phyloP scores from a whole-genome alignment of 768 basidiomycete species.

The Dacryopinax primogenitus region DNA sequence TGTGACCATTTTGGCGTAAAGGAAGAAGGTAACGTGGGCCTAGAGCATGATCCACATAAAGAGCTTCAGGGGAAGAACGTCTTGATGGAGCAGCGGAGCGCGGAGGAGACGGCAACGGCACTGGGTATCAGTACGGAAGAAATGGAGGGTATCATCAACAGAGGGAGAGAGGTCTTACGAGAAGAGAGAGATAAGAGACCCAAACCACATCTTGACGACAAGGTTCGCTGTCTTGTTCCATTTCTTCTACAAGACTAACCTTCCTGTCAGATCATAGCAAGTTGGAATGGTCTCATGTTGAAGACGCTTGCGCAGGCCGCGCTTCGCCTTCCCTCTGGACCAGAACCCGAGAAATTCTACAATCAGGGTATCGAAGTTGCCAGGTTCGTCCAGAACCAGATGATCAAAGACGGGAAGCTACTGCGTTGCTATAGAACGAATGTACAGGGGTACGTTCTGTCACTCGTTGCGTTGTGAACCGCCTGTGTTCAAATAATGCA shows the following conservation, averaged over 20 bases:
- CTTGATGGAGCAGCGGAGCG: slow-evolving; percentile 16
- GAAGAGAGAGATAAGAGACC: slow-evolving; percentile 28
- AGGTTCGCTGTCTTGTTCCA: slow-evolving; percentile 16
- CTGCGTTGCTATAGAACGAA: slow-evolving; percentile 1
- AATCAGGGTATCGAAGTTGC: not conserved
- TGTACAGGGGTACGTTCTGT: not conserved
- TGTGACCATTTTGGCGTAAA: slow-evolving; percentile 28
- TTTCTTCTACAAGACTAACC: not conserved
- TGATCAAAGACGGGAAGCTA: not conserved
- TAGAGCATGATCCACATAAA: slow-evolving; percentile 29
- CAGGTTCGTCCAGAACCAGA: not conserved
- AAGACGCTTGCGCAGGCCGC: slow-evolving; percentile 20
- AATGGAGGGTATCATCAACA: slow-evolving; percentile 19
- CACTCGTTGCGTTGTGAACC: too few species aligned
- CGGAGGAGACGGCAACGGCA: slow-evolving; percentile 11
- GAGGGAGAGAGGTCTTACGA: slow-evolving; percentile 21
- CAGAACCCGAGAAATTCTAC: not conserved
- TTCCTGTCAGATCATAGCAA: slow-evolving; percentile 24
- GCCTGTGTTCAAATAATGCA: not conserved
- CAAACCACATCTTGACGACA: slow-evolving; percentile 33
- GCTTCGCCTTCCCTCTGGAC: slow-evolving; percentile 12
- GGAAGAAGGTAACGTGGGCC: slow-evolving; percentile 29
- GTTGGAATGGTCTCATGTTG: slow-evolving; percentile 36
- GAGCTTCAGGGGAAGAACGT: slow-evolving; percentile 26
- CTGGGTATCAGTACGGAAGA: slow-evolving; percentile 16